Evolutionary conservation across 139 green algal species (phyloP).

Genomic region (Nannochloris sp.): DNA sequence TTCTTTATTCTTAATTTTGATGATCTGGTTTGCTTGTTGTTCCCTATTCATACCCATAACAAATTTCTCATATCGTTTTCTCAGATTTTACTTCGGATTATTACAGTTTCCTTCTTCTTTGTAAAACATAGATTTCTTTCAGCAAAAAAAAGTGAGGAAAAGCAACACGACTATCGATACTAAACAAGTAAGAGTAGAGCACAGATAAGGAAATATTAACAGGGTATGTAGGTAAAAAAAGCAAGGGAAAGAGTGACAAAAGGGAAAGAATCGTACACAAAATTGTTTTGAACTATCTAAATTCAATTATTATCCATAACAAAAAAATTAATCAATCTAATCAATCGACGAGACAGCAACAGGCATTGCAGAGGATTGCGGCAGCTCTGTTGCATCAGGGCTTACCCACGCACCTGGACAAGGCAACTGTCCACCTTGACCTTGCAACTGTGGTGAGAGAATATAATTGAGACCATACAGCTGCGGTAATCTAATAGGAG

Average conservation of each 20-base stretch:
- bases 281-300: too few species aligned
- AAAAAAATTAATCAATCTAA: too few species aligned
- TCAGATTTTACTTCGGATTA: not conserved
- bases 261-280: too few species aligned
- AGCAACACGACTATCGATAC: not conserved
- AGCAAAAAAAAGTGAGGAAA: not conserved
- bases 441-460: not conserved
- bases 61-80: not conserved
- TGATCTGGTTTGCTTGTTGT: too few species aligned
- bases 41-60: too few species aligned
- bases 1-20: too few species aligned
- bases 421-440: slow-evolving; percentile 12
- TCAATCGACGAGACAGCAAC: too few species aligned
- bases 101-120: not conserved
- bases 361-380: too few species aligned
- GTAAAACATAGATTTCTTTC: not conserved
- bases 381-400: too few species aligned
- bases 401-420: too few species aligned
- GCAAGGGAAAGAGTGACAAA: not conserved
- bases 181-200: not conserved
- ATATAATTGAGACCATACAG: slow-evolving; percentile 28
- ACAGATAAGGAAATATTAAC: not conserved
- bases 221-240: not conserved
- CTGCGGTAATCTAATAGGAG: slow-evolving; percentile 32
- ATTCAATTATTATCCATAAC: too few species aligned